Percentiles rank a stretch among this genome's conserved stretches.
phyloP scores from a whole-genome alignment of 331 rosid species.

The Telfairia occidentalis region DNA sequence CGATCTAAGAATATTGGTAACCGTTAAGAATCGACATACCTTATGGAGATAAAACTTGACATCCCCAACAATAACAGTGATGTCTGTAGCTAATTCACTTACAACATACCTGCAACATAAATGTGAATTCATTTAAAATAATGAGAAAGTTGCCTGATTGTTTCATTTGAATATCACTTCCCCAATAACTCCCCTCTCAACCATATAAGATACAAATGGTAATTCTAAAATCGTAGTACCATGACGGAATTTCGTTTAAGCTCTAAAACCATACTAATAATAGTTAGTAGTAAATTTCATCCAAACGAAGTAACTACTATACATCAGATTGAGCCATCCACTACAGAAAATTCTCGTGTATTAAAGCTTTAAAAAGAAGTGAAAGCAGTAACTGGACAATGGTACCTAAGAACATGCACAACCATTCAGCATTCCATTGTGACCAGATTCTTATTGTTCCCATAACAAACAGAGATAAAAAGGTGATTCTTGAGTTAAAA shows the following conservation, averaged over 20 bases:
- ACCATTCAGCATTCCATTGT: conserved; percentile 3
- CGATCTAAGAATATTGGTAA: neutral
- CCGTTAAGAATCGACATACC: conserved; percentile 34
- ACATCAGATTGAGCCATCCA: neutral
- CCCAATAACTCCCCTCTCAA: neutral
- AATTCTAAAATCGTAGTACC: neutral
- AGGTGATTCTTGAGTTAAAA: conserved; percentile 2
- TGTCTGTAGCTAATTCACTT: conserved; percentile 73
- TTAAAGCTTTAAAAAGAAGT: conserved; percentile 1
- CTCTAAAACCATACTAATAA: neutral
- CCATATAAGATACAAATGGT: neutral
- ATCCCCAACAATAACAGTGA: conserved; percentile 52
- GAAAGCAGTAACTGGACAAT: neutral
- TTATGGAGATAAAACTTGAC: conserved; percentile 77
- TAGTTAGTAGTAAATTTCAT: neutral
- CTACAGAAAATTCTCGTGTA: neutral
- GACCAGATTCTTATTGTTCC: neutral
- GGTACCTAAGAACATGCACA: conserved; percentile 3
- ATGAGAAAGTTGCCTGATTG: neutral
- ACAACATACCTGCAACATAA: conserved; percentile 63
- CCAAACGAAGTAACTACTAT: neutral
- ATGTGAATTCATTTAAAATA: conserved; percentile 4
- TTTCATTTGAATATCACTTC: neutral
- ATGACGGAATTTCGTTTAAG: neutral
- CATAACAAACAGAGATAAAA: neutral